These are phyloP conservation scores for Tolypocladium guangdongense DNA, from an alignment of 2,329 filamentous ascomycete species.

Conservation along the genomic window DNA sequence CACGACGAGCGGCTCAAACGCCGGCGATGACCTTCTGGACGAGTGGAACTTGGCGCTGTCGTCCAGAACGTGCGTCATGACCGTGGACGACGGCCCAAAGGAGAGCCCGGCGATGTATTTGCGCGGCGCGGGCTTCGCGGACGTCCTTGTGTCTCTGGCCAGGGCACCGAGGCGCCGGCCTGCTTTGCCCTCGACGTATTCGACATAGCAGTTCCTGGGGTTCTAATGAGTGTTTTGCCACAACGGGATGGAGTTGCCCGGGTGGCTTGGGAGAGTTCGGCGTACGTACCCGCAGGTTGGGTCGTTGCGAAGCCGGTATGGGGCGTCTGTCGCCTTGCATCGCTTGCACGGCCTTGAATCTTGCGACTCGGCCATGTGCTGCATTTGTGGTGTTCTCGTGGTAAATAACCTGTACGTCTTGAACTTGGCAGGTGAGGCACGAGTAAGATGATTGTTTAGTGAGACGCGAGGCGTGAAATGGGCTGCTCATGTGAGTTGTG, in stretches of 20 bases:
- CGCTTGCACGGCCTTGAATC: constrained; percentile 15
- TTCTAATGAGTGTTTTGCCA: not conserved
- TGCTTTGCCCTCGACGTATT: constrained; percentile 68
- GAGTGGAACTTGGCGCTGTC: constrained; percentile 56
- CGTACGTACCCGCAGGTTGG: constrained; percentile 20
- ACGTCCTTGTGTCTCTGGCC: constrained; percentile 34
- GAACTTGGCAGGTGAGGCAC: not conserved
- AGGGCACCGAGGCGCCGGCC: constrained; percentile 56
- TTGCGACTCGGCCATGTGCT: not conserved
- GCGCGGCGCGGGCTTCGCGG: constrained; percentile 20
- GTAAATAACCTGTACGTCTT: not conserved
- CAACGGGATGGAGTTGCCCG: not conserved
- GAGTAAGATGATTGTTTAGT: not conserved
- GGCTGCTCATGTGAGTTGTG: not conserved
- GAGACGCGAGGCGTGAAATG: not conserved
- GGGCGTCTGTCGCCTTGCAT: constrained; percentile 19
- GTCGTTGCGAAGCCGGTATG: constrained; percentile 17
- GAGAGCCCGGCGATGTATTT: constrained; percentile 68
- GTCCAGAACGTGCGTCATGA: constrained; percentile 66
- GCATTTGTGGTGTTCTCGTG: not conserved
- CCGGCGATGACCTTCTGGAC: constrained; percentile 49
- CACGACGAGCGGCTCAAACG: constrained; percentile 56
- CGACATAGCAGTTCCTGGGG: constrained; percentile 55
- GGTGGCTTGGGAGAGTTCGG: not conserved
- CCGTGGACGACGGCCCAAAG: constrained; percentile 69